A percentile compares a stretch with the other conserved stretches of the same genome.
These are phyloP conservation scores for Entomortierella parvispora DNA, from an alignment of 192 early-diverging fungal species.

Conservation along the genomic window DNA sequence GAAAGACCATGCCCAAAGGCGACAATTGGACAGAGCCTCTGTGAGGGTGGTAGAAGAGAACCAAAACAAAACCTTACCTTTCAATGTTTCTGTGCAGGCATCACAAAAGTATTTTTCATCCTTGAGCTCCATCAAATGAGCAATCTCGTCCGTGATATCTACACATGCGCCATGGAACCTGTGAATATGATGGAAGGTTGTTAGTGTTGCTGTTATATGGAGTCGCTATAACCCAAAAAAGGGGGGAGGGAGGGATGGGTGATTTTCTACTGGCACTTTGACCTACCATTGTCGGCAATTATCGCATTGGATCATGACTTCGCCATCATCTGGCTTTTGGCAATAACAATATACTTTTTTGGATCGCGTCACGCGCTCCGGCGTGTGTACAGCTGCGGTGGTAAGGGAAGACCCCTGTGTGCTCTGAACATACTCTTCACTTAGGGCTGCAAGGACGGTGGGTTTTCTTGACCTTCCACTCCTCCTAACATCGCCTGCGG, in stretches of 20 bases:
- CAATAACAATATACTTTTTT: slow-evolving; percentile 79
- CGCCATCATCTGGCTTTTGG: slow-evolving; percentile 71
- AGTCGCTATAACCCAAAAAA: slow-evolving; percentile 1
- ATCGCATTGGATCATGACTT: slow-evolving; percentile 84
- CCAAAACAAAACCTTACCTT: slow-evolving; percentile 33
- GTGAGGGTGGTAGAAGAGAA: background rate
- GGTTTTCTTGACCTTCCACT: background rate
- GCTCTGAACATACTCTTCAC: slow-evolving; percentile 1
- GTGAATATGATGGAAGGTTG: background rate
- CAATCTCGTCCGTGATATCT: slow-evolving; percentile 64
- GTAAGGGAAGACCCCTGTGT: background rate
- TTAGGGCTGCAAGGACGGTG: background rate
- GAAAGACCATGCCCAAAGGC: background rate
- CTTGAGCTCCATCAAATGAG: slow-evolving; percentile 55
- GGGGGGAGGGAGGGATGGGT: too few species aligned
- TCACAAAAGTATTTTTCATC: slow-evolving; percentile 52
- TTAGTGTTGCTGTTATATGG: background rate
- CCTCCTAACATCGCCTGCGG: slow-evolving; percentile 15
- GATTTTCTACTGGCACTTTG: background rate
- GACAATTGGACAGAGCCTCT: background rate
- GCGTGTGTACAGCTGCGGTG: background rate
- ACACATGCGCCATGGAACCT: slow-evolving; percentile 75
- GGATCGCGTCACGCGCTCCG: slow-evolving; percentile 33
- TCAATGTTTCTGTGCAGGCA: slow-evolving; percentile 35
- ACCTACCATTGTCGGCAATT: slow-evolving; percentile 79